phyloP scores from a whole-genome alignment of 2,329 filamentous ascomycete genomes.

The Fulvia fulva region DNA sequence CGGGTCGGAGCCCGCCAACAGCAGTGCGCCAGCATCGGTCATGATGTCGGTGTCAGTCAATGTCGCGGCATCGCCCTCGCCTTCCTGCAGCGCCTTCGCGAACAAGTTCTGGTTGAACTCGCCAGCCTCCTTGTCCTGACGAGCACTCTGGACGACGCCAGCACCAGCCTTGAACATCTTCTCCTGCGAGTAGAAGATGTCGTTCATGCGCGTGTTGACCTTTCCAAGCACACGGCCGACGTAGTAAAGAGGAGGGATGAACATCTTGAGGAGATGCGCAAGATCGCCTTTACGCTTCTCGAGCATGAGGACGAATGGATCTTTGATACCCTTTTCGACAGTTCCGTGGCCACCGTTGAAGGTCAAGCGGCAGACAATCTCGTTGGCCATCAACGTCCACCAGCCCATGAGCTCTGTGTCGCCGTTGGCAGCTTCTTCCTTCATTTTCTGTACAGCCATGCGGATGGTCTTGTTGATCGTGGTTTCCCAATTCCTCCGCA shows the following conservation, averaged over 20 bases:
- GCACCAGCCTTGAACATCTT: not conserved
- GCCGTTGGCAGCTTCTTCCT: slow-evolving; percentile 28
- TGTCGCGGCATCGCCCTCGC: slow-evolving; percentile 20
- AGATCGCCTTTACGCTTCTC: not conserved
- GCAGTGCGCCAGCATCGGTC: slow-evolving; percentile 16
- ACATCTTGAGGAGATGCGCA: not conserved
- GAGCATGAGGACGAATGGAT: not conserved
- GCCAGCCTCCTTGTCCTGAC: not conserved
- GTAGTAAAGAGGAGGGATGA: not conserved
- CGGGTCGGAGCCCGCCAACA: slow-evolving; percentile 22
- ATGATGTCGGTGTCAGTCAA: slow-evolving; percentile 17
- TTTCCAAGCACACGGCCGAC: not conserved
- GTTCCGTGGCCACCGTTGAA: not conserved
- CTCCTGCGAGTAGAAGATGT: not conserved
- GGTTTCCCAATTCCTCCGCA: slow-evolving; percentile 34
- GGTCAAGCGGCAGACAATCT: slow-evolving; percentile 24
- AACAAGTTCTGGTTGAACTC: slow-evolving; percentile 22
- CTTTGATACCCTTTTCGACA: not conserved
- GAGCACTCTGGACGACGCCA: not conserved
- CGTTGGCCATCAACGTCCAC: slow-evolving; percentile 37
- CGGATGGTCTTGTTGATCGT: slow-evolving; percentile 31
- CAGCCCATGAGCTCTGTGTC: slow-evolving; percentile 37
- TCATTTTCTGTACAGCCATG: slow-evolving; percentile 33
- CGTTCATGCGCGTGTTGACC: slow-evolving; percentile 1
- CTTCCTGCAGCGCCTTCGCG: slow-evolving; percentile 21